Percentiles rank a stretch among this genome's conserved stretches.
phyloP scores from a whole-genome alignment of 1,284 basidiomycete genomes.

The Apiotrichum mycotoxinovorans region DNA sequence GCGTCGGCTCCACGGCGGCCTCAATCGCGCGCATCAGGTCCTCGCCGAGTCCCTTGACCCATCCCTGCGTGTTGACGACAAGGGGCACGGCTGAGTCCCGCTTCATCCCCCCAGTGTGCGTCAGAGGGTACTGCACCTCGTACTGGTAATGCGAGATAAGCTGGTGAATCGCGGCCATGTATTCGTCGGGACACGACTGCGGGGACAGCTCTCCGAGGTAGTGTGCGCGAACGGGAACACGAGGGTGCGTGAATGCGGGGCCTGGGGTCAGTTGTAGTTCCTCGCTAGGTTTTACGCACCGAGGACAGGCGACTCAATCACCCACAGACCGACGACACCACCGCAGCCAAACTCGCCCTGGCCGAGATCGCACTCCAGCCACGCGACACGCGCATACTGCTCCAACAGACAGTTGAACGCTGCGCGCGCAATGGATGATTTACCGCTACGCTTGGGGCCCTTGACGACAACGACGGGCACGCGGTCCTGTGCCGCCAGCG shows the following conservation, averaged over 20 bases:
- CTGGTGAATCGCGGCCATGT: constrained; percentile 66
- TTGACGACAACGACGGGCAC: constrained; percentile 60
- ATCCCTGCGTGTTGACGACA: constrained; percentile 94
- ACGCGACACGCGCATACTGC: constrained; percentile 70
- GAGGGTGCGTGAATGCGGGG: constrained; percentile 78
- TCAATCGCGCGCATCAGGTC: constrained; percentile 72
- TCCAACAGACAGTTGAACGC: constrained; percentile 67
- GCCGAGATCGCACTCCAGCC: constrained; percentile 86
- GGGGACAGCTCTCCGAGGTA: constrained; percentile 79
- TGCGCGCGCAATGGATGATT: constrained; percentile 78
- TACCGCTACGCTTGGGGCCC: constrained; percentile 82
- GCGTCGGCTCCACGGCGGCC: constrained; percentile 61
- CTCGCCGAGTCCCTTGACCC: constrained; percentile 89
- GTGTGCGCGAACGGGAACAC: constrained; percentile 68
- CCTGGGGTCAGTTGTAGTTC: constrained; percentile 53
- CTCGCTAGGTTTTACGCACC: constrained; percentile 53
- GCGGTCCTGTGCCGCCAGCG: constrained; percentile 16
- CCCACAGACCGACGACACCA: constrained; percentile 75
- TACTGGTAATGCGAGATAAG: constrained; percentile 68
- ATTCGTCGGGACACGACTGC: constrained; percentile 71
- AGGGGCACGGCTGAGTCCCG: constrained; percentile 67
- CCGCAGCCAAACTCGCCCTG: constrained; percentile 91
- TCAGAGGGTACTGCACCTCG: constrained; percentile 60
- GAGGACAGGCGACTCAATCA: constrained; percentile 65
- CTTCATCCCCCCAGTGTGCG: constrained; percentile 26